Conservation (phyloP, 768 basidiomycete species). For the Phaeotremella skinneri region DNA sequence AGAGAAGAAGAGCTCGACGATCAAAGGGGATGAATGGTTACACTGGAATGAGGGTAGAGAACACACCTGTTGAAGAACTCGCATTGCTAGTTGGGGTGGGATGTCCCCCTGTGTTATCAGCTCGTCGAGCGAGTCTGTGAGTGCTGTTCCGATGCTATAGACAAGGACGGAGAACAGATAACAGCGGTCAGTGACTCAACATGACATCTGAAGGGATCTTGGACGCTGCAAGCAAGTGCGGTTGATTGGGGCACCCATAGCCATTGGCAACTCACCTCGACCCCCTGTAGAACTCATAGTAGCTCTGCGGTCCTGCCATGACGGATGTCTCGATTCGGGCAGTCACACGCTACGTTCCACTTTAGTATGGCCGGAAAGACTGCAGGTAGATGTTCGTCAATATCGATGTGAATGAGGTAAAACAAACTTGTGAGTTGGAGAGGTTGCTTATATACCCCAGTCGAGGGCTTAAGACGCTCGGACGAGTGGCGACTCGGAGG, state of each 20-base stretch:
- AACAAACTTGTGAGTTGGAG: not conserved
- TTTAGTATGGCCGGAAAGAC: too few species aligned
- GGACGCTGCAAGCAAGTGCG: too few species aligned
- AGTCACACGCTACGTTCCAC: too few species aligned
- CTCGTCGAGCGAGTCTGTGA: constrained; percentile 97
- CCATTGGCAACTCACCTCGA: constrained; percentile 42
- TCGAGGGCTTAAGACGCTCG: too few species aligned
- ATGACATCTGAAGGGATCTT: too few species aligned
- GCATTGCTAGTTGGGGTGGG: constrained; percentile 97
- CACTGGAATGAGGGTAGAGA: not conserved
- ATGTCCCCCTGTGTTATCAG: constrained; percentile 95
- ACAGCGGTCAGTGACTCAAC: not conserved
- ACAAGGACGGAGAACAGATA: too few species aligned
- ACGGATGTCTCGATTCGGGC: not conserved
- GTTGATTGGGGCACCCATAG: too few species aligned
- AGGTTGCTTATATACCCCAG: not conserved
- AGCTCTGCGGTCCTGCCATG: constrained; percentile 34
- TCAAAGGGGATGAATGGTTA: not conserved
- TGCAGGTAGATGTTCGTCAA: too few species aligned
- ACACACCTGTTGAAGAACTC: constrained; percentile 88
- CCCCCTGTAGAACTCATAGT: constrained; percentile 48
- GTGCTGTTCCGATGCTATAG: constrained; percentile 89
- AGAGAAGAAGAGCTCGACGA: not conserved
- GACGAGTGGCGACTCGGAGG: too few species aligned
- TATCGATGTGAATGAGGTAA: too few species aligned